Conservation (phyloP, 2,329 filamentous ascomycete species). For the Chaetomiaceae sp. region DNA sequence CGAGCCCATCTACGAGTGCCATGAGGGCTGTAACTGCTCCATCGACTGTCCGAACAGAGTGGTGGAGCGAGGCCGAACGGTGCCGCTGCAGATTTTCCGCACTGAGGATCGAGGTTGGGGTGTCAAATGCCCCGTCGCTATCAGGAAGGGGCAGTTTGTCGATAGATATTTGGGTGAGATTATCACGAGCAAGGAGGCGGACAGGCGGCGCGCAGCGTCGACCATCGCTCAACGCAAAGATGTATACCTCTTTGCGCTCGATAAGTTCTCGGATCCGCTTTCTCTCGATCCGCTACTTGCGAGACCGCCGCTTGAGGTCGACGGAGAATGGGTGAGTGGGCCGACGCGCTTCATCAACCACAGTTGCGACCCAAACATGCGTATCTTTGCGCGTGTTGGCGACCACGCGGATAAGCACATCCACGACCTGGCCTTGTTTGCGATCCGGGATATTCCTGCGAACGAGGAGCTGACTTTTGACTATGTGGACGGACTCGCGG, state of each 20-base stretch:
- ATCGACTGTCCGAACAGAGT: conserved; percentile 66
- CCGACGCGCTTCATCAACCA: conserved; percentile 82
- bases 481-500: conserved; percentile 63
- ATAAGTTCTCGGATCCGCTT: conserved; percentile 66
- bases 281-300: conserved; percentile 54
- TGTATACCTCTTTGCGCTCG: conserved; percentile 74
- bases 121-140: conserved; percentile 58
- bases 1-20: conserved; percentile 75
- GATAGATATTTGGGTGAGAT: conserved; percentile 74
- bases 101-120: conserved; percentile 73
- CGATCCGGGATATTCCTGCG: conserved; percentile 58
- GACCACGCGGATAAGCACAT: conserved; percentile 70
- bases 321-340: conserved; percentile 72
- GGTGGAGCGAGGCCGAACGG: conserved; percentile 66
- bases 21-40: conserved; percentile 64
- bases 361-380: conserved; percentile 72
- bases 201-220: conserved; percentile 55
- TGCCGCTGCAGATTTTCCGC: conserved; percentile 73
- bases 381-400: conserved; percentile 74
- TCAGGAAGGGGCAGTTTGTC: conserved; percentile 71
- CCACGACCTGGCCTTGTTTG: conserved; percentile 75
- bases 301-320: conserved; percentile 55
- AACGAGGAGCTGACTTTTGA: conserved; percentile 75
- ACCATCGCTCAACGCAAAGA: conserved; percentile 60
- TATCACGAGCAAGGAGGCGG: conserved; percentile 61